Conservation (phyloP, 495 filamentous ascomycete species). For the Aspergillus cristatus region DNA sequence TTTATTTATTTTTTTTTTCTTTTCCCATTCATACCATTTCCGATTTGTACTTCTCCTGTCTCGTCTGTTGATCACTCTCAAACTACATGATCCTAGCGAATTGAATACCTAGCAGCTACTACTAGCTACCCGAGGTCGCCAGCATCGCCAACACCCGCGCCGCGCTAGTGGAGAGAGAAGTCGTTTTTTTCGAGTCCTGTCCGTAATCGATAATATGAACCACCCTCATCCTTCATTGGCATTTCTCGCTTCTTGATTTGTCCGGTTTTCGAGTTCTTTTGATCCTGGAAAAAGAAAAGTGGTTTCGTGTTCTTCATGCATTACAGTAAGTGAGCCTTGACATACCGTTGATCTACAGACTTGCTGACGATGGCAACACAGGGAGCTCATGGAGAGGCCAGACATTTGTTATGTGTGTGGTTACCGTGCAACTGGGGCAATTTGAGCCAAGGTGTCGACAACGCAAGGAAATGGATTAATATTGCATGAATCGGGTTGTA, state of each 20-base stretch:
- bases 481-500: not conserved
- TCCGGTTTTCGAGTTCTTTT: not conserved
- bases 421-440: no score
- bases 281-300: not conserved
- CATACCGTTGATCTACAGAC: not conserved
- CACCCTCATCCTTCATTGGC: not conserved
- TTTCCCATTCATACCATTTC: slow-evolving; percentile 29
- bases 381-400: not conserved
- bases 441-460: no score
- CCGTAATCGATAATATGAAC: slow-evolving; percentile 10
- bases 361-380: not conserved
- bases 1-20: slow-evolving; percentile 11
- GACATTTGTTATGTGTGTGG: not conserved
- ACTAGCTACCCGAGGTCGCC: slow-evolving; percentile 16
- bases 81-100: slow-evolving; percentile 34
- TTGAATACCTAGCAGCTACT: slow-evolving; percentile 23
- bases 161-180: slow-evolving; percentile 4
- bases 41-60: slow-evolving; percentile 27
- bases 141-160: not conserved
- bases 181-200: slow-evolving; percentile 8
- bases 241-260: not conserved
- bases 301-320: not conserved
- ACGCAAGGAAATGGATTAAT: no score
- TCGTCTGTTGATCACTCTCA: slow-evolving; percentile 27
- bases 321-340: not conserved